phyloP scores from a whole-genome alignment of 2,329 filamentous ascomycete genomes.

The Eurotiales sp. region DNA sequence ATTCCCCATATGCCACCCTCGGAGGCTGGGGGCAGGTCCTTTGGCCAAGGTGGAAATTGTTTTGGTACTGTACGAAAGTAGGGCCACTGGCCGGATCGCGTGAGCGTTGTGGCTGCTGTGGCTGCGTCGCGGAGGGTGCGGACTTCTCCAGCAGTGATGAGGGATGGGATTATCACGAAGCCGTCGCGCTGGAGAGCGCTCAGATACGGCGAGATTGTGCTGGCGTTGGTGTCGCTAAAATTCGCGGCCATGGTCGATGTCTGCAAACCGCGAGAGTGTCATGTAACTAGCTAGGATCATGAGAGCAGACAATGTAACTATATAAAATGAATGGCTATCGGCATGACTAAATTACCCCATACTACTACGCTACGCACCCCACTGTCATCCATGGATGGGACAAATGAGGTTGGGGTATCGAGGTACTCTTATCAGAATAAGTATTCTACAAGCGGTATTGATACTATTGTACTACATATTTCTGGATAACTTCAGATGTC shows the following conservation, averaged over 20 bases:
- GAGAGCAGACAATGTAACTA: too few species aligned
- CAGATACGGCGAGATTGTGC: slow-evolving; percentile 42
- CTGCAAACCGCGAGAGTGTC: too few species aligned
- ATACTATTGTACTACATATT: too few species aligned
- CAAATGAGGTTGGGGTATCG: too few species aligned
- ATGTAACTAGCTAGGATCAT: too few species aligned
- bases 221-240: not conserved
- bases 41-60: slow-evolving; percentile 83
- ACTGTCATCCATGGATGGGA: too few species aligned
- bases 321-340: too few species aligned
- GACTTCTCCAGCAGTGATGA: slow-evolving; percentile 58
- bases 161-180: slow-evolving; percentile 67
- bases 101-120: slow-evolving; percentile 54
- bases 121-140: slow-evolving; percentile 58
- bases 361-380: too few species aligned
- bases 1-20: slow-evolving; percentile 79
- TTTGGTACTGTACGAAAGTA: slow-evolving; percentile 80
- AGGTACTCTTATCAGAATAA: too few species aligned
- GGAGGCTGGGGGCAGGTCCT: slow-evolving; percentile 45
- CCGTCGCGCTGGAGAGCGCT: slow-evolving; percentile 64
- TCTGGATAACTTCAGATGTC: too few species aligned
- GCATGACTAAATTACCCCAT: too few species aligned
- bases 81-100: slow-evolving; percentile 71
- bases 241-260: not conserved
- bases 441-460: too few species aligned